Percentiles rank a stretch among this genome's conserved stretches.
Conservation (phyloP, 2,329 filamentous ascomycete genomes). For the Fusarium tuaranense region DNA sequence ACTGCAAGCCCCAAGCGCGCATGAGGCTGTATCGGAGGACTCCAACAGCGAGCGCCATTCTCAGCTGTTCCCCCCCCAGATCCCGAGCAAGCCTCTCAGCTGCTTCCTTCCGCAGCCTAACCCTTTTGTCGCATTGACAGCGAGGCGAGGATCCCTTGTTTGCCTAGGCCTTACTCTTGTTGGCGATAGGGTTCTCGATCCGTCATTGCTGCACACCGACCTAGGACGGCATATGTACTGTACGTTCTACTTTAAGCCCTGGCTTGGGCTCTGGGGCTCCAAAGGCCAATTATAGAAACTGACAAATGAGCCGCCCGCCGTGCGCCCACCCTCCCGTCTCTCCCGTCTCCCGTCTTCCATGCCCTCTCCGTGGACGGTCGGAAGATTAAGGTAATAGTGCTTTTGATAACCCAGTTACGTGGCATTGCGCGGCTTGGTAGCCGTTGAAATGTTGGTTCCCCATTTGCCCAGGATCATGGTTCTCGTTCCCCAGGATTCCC, state of each 20-base stretch:
- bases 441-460: constrained; percentile 27
- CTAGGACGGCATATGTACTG: neutral
- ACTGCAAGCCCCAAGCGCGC: constrained; percentile 2
- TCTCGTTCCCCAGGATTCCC: constrained; percentile 31
- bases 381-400: constrained; percentile 25
- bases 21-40: constrained; percentile 3
- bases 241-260: neutral
- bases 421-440: constrained; percentile 38
- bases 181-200: neutral
- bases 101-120: neutral
- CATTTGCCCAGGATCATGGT: constrained; percentile 31
- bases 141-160: constrained; percentile 16
- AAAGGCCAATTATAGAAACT: constrained; percentile 40
- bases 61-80: neutral
- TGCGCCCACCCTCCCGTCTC: constrained; percentile 14
- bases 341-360: neutral
- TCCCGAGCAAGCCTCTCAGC: neutral
- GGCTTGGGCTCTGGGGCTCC: neutral
- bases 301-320: constrained; percentile 16
- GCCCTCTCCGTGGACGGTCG: neutral
- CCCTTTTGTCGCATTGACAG: constrained; percentile 1
- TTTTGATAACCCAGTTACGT: constrained; percentile 31
- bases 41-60: neutral
- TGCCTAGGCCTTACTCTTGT: neutral
- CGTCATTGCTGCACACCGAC: neutral